Evolutionary conservation across 2,329 filamentous ascomycete genomes (phyloP).

Genomic region (Aspergillus calidoustus): DNA sequence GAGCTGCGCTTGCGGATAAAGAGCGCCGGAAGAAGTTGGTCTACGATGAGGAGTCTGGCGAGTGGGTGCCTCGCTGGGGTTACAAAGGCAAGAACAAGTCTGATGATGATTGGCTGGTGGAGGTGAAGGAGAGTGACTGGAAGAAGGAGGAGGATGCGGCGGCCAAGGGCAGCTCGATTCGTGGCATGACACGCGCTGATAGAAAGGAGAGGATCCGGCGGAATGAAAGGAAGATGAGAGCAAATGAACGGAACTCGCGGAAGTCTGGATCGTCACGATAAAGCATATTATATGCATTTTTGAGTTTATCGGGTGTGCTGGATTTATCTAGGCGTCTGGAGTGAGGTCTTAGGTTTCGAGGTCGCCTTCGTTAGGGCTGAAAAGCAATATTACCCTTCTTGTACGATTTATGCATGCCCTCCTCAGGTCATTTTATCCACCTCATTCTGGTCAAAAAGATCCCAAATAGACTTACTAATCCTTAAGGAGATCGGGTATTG

Average conservation of each 20-base stretch:
- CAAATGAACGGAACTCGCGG: constrained; percentile 62
- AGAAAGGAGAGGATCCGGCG: constrained; percentile 66
- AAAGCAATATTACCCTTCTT: constrained; percentile 22
- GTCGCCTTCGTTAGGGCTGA: constrained; percentile 19
- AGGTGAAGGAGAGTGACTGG: constrained; percentile 80
- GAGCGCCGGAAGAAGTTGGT: constrained; percentile 70
- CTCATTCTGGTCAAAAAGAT: background rate
- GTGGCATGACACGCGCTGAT: constrained; percentile 70
- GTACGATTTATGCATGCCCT: constrained; percentile 11
- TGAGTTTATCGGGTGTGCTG: constrained; percentile 22
- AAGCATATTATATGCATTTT: constrained; percentile 21
- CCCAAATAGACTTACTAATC: background rate
- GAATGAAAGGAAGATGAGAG: constrained; percentile 70
- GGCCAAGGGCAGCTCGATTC: constrained; percentile 66
- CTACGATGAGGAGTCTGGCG: constrained; percentile 81
- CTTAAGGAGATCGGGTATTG: too few species aligned
- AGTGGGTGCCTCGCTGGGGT: constrained; percentile 95
- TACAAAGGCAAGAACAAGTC: constrained; percentile 90
- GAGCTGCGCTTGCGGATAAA: constrained; percentile 65
- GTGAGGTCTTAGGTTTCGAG: constrained; percentile 28
- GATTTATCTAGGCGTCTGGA: constrained; percentile 31
- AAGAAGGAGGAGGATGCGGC: constrained; percentile 65
- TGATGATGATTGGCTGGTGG: constrained; percentile 83
- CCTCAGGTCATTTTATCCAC: background rate
- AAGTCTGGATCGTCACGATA: constrained; percentile 34